Conservation (phyloP, 2,329 filamentous ascomycete species). For the Whalleya microplaca region DNA sequence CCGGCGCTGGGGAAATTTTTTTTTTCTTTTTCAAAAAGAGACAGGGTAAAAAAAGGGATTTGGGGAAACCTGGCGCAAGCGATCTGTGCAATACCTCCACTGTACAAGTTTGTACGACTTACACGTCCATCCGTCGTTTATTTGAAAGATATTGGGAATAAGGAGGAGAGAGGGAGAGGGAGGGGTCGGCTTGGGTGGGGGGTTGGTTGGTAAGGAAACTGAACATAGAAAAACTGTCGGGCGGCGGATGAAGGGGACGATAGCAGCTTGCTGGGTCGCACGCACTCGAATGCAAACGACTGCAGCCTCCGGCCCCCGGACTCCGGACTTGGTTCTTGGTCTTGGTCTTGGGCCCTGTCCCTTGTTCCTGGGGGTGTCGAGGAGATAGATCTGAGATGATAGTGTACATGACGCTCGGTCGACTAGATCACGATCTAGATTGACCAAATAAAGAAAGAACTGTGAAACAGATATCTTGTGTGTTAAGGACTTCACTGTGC, state of each 20-base stretch:
- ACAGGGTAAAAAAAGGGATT: neutral
- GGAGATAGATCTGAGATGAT: slow-evolving; percentile 20
- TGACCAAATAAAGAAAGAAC: too few relatives aligned
- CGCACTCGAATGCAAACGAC: slow-evolving; percentile 4
- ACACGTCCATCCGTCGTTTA: too few relatives aligned
- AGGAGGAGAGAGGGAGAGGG: neutral
- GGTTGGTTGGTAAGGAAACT: neutral
- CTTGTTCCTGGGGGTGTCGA: slow-evolving; percentile 13
- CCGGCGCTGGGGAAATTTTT: neutral
- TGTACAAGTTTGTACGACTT: neutral
- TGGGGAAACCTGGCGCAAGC: neutral
- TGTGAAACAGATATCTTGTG: too few relatives aligned
- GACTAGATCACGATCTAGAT: neutral
- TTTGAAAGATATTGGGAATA: too few relatives aligned
- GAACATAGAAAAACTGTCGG: slow-evolving; percentile 13
- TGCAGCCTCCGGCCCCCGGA: slow-evolving; percentile 20
- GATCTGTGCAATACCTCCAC: neutral
- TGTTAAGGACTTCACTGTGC: too few relatives aligned
- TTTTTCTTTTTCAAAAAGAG: neutral
- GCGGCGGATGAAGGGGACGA: slow-evolving; percentile 22
- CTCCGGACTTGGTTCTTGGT: slow-evolving; percentile 9
- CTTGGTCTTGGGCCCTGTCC: slow-evolving; percentile 1
- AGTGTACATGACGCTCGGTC: slow-evolving; percentile 20
- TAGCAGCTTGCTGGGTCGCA: slow-evolving; percentile 19
- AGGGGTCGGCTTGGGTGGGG: too few relatives aligned